Evolutionary conservation across 345 rosid genomes (phyloP).

Genomic region (Eucalyptus grandis): DNA sequence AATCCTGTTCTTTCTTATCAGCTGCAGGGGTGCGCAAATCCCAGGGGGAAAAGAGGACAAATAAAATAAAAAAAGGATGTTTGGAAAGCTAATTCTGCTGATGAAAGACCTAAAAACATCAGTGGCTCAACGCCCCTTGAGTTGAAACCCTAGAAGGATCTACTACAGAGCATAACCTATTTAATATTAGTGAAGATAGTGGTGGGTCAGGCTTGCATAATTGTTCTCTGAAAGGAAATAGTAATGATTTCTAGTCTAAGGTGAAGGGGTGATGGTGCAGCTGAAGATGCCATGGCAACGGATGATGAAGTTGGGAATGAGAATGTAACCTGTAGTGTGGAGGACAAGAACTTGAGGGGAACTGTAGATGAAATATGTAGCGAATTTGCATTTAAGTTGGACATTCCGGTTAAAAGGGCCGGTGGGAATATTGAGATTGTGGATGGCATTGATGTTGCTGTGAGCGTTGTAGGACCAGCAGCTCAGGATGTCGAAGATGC

Average conservation of each 20-base stretch:
- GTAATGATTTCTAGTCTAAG: not conserved
- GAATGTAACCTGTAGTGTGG: not conserved
- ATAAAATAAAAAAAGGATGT: not conserved
- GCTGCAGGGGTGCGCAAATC: not conserved
- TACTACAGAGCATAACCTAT: not conserved
- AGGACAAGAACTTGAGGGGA: not conserved
- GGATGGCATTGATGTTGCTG: not conserved
- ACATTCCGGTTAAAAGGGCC: not conserved
- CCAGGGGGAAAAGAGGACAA: not conserved
- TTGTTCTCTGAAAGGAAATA: not conserved
- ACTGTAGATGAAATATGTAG: not conserved
- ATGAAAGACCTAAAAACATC: not conserved
- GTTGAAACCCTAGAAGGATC: conserved; percentile 25
- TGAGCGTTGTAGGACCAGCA: not conserved
- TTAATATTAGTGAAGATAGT: not conserved
- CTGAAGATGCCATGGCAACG: not conserved
- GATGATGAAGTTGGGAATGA: not conserved
- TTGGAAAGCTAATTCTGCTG: not conserved
- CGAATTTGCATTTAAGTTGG: not conserved
- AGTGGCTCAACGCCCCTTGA: conserved; percentile 6
- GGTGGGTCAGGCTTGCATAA: not conserved
- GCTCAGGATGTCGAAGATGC: not conserved
- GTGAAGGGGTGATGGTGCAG: not conserved
- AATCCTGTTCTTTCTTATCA: not conserved
- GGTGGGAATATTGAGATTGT: not conserved